These are phyloP conservation scores for Acanthamoeba culbertsoni DNA, from an alignment of 208 protist species.

Conservation along the genomic window DNA sequence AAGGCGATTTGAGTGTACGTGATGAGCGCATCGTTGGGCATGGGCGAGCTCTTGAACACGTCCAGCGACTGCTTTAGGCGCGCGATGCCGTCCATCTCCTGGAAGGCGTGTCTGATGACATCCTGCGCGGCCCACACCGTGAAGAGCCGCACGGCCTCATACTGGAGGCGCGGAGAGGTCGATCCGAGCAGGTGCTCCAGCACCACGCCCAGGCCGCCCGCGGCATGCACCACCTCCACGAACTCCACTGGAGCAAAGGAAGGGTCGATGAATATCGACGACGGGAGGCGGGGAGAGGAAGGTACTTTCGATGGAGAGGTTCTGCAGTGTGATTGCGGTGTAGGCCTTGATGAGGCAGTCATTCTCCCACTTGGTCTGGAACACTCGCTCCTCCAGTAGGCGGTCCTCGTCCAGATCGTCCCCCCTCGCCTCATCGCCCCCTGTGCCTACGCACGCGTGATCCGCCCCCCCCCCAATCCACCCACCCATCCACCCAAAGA, in stretches of 20 bases:
- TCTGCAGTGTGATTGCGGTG: slow-evolving; percentile 50
- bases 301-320: slow-evolving; percentile 51
- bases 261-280: neutral
- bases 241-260: slow-evolving; percentile 8
- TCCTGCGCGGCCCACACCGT: neutral
- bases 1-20: slow-evolving; percentile 23
- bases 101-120: neutral
- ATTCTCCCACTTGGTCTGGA: slow-evolving; percentile 58
- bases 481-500: too few species aligned
- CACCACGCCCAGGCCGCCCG: slow-evolving; percentile 29
- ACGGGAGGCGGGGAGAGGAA: neutral
- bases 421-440: neutral
- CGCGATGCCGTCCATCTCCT: neutral
- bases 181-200: neutral
- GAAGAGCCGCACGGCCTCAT: slow-evolving; percentile 5
- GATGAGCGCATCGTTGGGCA: slow-evolving; percentile 31
- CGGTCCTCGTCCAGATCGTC: neutral
- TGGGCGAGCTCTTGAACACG: neutral
- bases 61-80: neutral
- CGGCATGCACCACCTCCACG: neutral
- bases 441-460: neutral
- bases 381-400: slow-evolving; percentile 45
- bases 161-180: slow-evolving; percentile 22
- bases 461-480: too few species aligned
- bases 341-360: slow-evolving; percentile 48